Conservation (phyloP, 129 eudicot genomes). For the Saussurea involucrata region DNA sequence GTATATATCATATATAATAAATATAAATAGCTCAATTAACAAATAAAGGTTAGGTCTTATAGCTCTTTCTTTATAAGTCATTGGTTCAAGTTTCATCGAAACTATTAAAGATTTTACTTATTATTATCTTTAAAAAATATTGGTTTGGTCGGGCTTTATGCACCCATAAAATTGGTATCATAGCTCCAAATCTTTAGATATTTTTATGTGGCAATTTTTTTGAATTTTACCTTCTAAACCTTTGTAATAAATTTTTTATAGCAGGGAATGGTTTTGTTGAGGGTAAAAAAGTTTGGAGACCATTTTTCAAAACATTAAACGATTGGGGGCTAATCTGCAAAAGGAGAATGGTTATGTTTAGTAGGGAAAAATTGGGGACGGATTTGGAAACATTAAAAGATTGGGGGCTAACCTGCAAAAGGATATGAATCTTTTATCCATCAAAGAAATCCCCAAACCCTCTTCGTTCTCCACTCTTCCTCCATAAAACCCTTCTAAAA, state of each 20-base stretch:
- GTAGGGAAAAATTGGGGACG: neutral
- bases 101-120: no score
- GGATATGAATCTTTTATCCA: constrained; percentile 6
- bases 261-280: no score
- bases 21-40: neutral
- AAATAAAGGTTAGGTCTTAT: neutral
- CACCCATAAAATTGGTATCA: no score
- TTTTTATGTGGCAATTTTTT: no score
- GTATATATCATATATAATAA: neutral
- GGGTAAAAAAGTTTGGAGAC: neutral
- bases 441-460: constrained; percentile 7
- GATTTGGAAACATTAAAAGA: neutral
- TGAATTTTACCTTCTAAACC: no score
- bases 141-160: no score
- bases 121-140: no score
- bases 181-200: no score
- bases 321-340: neutral
- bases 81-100: neutral
- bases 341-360: neutral
- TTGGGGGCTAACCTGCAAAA: neutral
- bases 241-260: no score
- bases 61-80: no score
- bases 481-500: constrained; percentile 11
- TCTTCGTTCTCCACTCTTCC: neutral
- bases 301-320: no score